Percentiles rank a stretch among this genome's conserved stretches.
Conservation (phyloP, 1,284 basidiomycete genomes). For the Athelia sp. region DNA sequence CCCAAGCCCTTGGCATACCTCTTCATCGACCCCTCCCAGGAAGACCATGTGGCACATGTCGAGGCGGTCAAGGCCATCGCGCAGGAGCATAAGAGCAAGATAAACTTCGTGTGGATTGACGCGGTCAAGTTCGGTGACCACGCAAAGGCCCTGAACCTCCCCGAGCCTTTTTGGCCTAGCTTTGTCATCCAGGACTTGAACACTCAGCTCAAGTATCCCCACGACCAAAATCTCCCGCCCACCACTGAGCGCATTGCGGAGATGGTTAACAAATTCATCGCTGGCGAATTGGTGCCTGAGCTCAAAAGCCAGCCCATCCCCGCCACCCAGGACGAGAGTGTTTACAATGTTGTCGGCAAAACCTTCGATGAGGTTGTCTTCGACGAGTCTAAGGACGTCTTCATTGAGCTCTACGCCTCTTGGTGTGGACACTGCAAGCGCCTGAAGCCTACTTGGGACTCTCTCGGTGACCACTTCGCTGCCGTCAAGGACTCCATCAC, state of each 20-base stretch:
- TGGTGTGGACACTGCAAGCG: constrained; percentile 98
- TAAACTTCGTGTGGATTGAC: constrained; percentile 99
- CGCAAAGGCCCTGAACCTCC: constrained; percentile 90
- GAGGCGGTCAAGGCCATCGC: constrained; percentile 76
- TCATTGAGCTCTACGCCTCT: constrained; percentile 95
- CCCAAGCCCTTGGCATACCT: constrained; percentile 91
- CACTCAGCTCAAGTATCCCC: constrained; percentile 87
- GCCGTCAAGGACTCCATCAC: constrained; percentile 73
- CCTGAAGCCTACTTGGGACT: constrained; percentile 93
- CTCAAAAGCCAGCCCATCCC: constrained; percentile 93
- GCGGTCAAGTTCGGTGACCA: constrained; percentile 94
- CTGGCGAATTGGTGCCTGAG: constrained; percentile 74
- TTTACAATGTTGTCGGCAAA: constrained; percentile 84
- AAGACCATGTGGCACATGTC: constrained; percentile 64
- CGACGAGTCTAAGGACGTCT: constrained; percentile 91
- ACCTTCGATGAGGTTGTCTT: constrained; percentile 85
- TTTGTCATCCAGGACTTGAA: constrained; percentile 91
- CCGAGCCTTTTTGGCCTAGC: constrained; percentile 82
- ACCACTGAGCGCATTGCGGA: constrained; percentile 51
- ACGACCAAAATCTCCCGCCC: constrained; percentile 64
- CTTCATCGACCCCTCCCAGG: constrained; percentile 82
- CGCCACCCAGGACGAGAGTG: constrained; percentile 76
- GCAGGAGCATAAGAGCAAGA: constrained; percentile 74
- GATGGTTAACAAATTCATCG: constrained; percentile 66
- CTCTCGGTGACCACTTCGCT: constrained; percentile 83